Base-by-base conservation (phyloP, 73 alveolate species). In the Paramecium tetraurelia region DNA sequence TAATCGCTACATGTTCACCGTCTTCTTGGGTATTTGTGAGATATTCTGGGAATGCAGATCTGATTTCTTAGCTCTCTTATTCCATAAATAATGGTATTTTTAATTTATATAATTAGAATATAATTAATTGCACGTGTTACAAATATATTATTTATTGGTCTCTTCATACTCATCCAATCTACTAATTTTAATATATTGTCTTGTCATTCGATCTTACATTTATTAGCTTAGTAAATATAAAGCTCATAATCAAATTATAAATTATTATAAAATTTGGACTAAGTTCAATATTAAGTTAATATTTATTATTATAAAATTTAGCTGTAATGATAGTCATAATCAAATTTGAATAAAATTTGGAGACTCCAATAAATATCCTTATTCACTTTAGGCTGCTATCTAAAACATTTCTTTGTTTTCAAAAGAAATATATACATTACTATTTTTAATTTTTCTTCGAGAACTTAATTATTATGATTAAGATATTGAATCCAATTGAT, bases 21-120 rank as follows among this genome's bases (percentile, higher is more conserved):
- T 75, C 87, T 75, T 63, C 84, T 36, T 75, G 38, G 36, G 59
- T 35, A 22, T 41, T 75, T 75, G 87, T 38, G 33, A 75, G 87
- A 38, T 75, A 75, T 75, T 75, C 87, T 16, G 87, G 87, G 40
- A 75, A 75, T 12, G 68, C 29, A 29, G 38, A 16, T 75, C 87
- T 75, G 11, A 75, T 75, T 75, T 75, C 87, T 38, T 75, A 38
- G 40, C 46, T 41, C 33, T 75, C 87, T 41, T 75, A 75, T n/a
- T 75, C 87, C 87, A 75, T 75, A 27, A 63, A 12, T 31, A 3
- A 63, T 63, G 69, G 21, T 53, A 53, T 53, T 18, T 53, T 53
- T 53, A 63, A 63, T 31, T 59, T 40, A 40, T 40, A 40, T 63
- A 63, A 11, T 12, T 63, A 22, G 11, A 27, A 27, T 22, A 18